Percentiles rank a stretch among this genome's conserved stretches.
These are phyloP conservation scores for Gaertneriomyces semiglobifer DNA, from an alignment of 192 early-diverging fungal genomes.

Conservation along the genomic window DNA sequence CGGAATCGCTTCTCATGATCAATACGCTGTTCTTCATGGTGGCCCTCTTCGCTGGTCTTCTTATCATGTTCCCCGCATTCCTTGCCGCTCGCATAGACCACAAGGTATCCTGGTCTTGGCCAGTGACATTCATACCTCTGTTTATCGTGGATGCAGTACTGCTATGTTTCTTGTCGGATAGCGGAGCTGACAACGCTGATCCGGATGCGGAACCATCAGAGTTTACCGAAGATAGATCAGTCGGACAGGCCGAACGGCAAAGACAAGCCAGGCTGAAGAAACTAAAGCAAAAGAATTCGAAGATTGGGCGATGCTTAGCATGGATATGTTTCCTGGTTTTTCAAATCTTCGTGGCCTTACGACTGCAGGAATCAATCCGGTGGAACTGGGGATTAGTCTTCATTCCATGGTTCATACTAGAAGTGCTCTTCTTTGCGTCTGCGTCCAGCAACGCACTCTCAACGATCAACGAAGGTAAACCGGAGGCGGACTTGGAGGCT, in stretches of 20 bases:
- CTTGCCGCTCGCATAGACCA: conserved; percentile 73
- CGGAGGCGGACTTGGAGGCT: background rate
- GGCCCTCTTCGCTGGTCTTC: conserved; percentile 45
- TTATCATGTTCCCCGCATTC: conserved; percentile 82
- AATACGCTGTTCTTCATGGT: conserved; percentile 38
- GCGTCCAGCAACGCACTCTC: background rate
- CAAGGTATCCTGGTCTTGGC: conserved; percentile 65
- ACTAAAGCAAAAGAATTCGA: conserved; percentile 16
- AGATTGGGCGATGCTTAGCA: conserved; percentile 40
- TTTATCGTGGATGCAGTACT: conserved; percentile 68
- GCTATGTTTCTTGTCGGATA: conserved; percentile 27
- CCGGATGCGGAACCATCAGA: conserved; percentile 47
- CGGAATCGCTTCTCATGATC: conserved; percentile 41
- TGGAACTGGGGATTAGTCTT: conserved; percentile 70
- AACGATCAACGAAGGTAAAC: conserved; percentile 2
- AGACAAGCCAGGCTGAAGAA: conserved; percentile 35
- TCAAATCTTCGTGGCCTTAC: conserved; percentile 72
- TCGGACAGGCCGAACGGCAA: conserved; percentile 7
- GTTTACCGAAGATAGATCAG: conserved; percentile 26
- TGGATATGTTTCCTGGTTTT: conserved; percentile 63
- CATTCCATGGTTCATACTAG: conserved; percentile 79
- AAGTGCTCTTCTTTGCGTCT: conserved; percentile 60
- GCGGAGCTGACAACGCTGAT: conserved; percentile 36
- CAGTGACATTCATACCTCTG: conserved; percentile 75
- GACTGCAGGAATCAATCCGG: conserved; percentile 60